These are phyloP conservation scores for Pueraria montana DNA, from an alignment of 306 rosid genomes.

Conservation along the genomic window DNA sequence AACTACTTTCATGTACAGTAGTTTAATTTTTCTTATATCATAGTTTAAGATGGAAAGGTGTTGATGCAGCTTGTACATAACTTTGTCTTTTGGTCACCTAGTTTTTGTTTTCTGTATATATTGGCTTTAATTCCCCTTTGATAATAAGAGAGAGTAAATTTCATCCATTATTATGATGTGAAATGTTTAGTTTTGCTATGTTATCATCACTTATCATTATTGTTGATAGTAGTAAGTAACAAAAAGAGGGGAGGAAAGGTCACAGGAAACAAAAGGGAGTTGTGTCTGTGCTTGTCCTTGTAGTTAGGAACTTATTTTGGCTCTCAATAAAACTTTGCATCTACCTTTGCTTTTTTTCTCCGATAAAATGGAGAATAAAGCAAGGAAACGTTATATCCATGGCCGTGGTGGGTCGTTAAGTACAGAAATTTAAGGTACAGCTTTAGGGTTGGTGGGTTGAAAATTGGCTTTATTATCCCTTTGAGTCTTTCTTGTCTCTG, in stretches of 20 bases:
- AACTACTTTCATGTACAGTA: not conserved
- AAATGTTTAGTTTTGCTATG: not conserved
- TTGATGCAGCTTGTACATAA: not conserved
- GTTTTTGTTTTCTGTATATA: not conserved
- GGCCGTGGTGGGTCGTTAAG: not conserved
- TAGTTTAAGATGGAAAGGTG: slow-evolving; percentile 19
- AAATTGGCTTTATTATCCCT: slow-evolving; percentile 43
- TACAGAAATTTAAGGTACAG: slow-evolving; percentile 33
- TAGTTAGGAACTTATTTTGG: slow-evolving; percentile 41
- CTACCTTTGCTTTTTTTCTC: slow-evolving; percentile 1
- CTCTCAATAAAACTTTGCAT: slow-evolving; percentile 53
- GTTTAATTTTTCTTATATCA: not conserved
- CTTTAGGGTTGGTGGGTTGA: slow-evolving; percentile 45
- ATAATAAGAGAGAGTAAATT: not conserved
- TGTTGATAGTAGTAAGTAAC: slow-evolving; percentile 4
- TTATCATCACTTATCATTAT: too few relatives aligned
- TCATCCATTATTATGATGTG: not conserved
- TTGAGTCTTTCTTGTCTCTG: slow-evolving; percentile 19
- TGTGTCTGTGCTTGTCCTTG: not conserved
- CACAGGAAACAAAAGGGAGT: too few relatives aligned
- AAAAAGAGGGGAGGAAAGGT: not conserved
- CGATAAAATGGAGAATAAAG: slow-evolving; percentile 48
- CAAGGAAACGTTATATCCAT: slow-evolving; percentile 48
- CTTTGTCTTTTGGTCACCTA: not conserved
- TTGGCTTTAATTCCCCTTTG: not conserved